Percentiles rank a stretch among this genome's conserved stretches.
Conservation (phyloP, 1,139 yeast species). For the Saccharomyces pastorianus region DNA sequence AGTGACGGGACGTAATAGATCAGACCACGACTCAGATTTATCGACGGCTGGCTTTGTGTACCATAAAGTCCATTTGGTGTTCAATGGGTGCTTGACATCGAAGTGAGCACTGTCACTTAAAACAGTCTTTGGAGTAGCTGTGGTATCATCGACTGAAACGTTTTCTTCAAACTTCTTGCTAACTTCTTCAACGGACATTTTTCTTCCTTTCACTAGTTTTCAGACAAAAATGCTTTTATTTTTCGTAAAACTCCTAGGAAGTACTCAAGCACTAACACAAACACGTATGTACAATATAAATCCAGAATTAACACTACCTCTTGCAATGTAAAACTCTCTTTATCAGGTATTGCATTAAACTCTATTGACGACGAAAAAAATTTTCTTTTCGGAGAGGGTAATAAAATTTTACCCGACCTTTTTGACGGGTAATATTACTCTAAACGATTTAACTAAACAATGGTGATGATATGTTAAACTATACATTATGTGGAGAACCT, state of each 20-base stretch:
- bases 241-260: conserved; percentile 3
- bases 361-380: background rate
- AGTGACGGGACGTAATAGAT: conserved; percentile 85
- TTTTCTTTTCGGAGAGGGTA: background rate
- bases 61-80: conserved; percentile 95
- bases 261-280: conserved; percentile 1
- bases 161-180: conserved; percentile 28
- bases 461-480: background rate
- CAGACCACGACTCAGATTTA: conserved; percentile 83
- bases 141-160: conserved; percentile 17
- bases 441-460: background rate
- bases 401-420: background rate
- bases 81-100: conserved; percentile 68
- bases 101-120: conserved; percentile 28
- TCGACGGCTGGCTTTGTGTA: conserved; percentile 88
- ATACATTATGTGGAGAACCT: background rate
- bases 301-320: background rate
- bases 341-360: background rate
- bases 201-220: conserved; percentile 3
- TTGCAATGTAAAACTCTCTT: background rate
- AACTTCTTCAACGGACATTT: conserved; percentile 33
- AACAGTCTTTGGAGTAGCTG: conserved; percentile 23
- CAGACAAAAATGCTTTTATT: conserved; percentile 1
- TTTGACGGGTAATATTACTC: background rate
- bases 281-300: background rate